Conservation (phyloP, 805 yeast genomes). For the Wickerhamiella allomyrinae region DNA sequence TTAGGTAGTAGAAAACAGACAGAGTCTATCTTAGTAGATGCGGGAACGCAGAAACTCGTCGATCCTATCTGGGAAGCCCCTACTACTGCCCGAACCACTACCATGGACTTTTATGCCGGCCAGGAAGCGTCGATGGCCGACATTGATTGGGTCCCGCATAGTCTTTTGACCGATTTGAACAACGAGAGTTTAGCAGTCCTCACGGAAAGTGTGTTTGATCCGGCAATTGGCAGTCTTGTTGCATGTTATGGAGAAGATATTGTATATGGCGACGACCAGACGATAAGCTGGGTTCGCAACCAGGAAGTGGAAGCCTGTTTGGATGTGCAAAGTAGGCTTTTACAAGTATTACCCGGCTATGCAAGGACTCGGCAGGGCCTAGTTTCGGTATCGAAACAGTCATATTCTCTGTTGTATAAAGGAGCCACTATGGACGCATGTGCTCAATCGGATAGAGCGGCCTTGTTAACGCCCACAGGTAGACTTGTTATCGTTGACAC, state of each 20-base stretch:
- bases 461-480: slow-evolving; percentile 2
- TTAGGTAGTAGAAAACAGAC: background rate
- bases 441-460: background rate
- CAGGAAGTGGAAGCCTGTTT: background rate
- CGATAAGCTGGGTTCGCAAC: background rate
- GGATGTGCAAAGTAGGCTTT: background rate
- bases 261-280: background rate
- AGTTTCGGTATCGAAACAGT: background rate
- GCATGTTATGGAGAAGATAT: background rate
- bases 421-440: slow-evolving; percentile 13
- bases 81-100: background rate
- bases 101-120: background rate
- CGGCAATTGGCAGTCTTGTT: background rate
- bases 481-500: slow-evolving; percentile 5
- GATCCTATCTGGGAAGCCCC: background rate
- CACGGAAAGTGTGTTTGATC: background rate
- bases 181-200: background rate
- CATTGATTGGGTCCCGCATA: background rate
- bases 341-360: background rate
- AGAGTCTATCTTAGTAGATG: background rate
- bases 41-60: background rate
- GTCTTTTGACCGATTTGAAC: background rate
- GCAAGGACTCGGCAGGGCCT: slow-evolving; percentile 10
- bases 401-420: slow-evolving; percentile 2
- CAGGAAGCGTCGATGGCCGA: background rate